Evolutionary conservation across 164 flowering plant genomes (phyloP).

Genomic region (Vitis labrusca): DNA sequence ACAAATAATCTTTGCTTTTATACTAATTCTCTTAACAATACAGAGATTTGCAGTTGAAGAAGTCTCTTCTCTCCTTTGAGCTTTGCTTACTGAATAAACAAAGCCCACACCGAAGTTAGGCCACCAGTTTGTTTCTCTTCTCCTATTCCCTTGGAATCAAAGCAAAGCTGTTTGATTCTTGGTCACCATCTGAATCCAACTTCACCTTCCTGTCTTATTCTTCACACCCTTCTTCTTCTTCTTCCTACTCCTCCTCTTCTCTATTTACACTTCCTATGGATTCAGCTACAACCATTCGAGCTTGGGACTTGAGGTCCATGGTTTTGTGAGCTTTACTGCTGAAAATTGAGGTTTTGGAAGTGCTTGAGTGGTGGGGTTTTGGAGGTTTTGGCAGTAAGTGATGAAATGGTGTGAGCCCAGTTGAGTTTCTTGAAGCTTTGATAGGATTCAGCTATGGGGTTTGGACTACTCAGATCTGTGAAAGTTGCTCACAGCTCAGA

Average conservation of each 20-base stretch:
- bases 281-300: no score
- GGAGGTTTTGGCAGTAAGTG: neutral
- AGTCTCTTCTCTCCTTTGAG: conserved; percentile 11
- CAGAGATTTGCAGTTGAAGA: conserved; percentile 23
- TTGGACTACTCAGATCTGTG: neutral
- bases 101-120: conserved; percentile 49
- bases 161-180: conserved; percentile 72
- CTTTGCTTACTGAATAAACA: conserved; percentile 41
- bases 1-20: conserved; percentile 7
- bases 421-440: neutral
- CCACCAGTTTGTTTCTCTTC: conserved; percentile 51
- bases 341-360: conserved; percentile 8
- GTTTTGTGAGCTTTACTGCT: neutral
- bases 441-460: neutral
- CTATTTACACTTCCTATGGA: no score
- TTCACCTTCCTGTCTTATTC: conserved; percentile 38
- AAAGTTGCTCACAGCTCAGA: neutral
- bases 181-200: conserved; percentile 83
- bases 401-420: neutral
- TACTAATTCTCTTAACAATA: neutral
- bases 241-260: conserved; percentile 1
- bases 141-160: conserved; percentile 52
- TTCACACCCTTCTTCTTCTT: conserved; percentile 5
- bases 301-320: no score
- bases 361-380: neutral